phyloP scores from a whole-genome alignment of 2,329 filamentous ascomycete species.

The Myriangium duriaei region DNA sequence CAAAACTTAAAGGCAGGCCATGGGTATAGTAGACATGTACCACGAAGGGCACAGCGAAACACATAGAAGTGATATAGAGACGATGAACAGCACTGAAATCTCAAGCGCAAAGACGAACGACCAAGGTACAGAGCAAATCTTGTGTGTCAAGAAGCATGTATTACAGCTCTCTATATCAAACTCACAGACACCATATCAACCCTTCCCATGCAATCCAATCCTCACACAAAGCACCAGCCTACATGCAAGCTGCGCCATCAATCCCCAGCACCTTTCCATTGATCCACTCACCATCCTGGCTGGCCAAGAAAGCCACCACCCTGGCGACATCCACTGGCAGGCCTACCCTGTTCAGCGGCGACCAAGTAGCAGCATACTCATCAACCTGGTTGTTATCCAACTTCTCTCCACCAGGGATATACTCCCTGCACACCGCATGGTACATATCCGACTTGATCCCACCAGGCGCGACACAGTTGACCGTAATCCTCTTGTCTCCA shows the following conservation, averaged over 20 bases:
- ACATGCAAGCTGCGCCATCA: constrained; percentile 29
- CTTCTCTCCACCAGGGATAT: constrained; percentile 46
- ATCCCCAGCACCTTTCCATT: constrained; percentile 43
- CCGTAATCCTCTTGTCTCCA: constrained; percentile 43
- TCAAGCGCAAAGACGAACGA: background rate
- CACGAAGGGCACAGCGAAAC: no score
- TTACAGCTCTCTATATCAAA: background rate
- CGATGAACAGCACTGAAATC: background rate
- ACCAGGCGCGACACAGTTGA: constrained; percentile 49
- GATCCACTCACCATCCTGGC: constrained; percentile 45
- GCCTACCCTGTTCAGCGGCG: constrained; percentile 51
- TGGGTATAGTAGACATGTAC: no score
- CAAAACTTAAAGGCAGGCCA: no score
- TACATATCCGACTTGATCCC: constrained; percentile 48
- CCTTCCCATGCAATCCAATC: background rate
- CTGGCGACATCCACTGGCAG: constrained; percentile 57
- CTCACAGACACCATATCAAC: background rate
- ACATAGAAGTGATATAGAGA: no score
- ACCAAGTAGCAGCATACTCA: constrained; percentile 52
- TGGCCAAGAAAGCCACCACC: constrained; percentile 48
- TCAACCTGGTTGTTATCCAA: constrained; percentile 46
- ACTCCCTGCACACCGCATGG: constrained; percentile 51
- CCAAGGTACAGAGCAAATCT: background rate
- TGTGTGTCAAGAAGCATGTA: background rate
- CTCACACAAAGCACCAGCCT: constrained; percentile 12